These are phyloP conservation scores for Alternaria brassicae DNA, from an alignment of 2,329 filamentous ascomycete genomes.

Conservation along the genomic window DNA sequence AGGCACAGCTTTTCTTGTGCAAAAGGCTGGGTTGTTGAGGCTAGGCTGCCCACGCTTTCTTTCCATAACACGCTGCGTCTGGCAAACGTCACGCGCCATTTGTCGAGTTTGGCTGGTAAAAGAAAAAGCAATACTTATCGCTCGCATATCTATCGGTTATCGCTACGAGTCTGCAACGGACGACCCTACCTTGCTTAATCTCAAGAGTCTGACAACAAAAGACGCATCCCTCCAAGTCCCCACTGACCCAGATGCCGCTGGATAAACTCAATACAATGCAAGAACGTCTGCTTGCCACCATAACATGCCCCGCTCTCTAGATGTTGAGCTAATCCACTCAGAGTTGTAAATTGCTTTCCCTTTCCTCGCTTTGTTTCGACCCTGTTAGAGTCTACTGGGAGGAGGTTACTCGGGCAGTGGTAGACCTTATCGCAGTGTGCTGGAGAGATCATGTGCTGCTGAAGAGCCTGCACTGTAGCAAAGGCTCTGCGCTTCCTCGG, in stretches of 20 bases:
- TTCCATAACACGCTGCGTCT: not conserved
- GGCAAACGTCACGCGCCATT: not conserved
- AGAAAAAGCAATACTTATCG: not conserved
- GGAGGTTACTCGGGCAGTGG: not conserved
- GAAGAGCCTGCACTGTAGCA: conserved; percentile 1
- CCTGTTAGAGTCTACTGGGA: not conserved
- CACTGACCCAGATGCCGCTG: conserved; percentile 8
- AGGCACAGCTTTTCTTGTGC: not conserved
- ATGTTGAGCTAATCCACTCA: conserved; percentile 17
- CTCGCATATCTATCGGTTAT: not conserved
- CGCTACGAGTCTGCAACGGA: not conserved
- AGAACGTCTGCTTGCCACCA: conserved; percentile 5
- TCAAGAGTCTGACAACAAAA: conserved; percentile 5
- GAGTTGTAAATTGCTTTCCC: conserved; percentile 16
- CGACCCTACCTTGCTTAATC: not conserved
- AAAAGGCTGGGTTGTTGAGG: not conserved
- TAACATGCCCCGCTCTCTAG: conserved; percentile 12
- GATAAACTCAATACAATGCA: conserved; percentile 12
- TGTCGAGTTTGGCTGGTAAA: not conserved
- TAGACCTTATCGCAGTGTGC: conserved; percentile 3
- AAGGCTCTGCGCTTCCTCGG: not conserved
- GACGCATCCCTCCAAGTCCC: conserved; percentile 14
- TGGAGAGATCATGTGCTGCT: not conserved
- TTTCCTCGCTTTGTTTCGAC: not conserved
- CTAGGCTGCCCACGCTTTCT: not conserved